Base-by-base conservation (phyloP, 768 basidiomycete species). In the Macrolepiota dolichaula region DNA sequence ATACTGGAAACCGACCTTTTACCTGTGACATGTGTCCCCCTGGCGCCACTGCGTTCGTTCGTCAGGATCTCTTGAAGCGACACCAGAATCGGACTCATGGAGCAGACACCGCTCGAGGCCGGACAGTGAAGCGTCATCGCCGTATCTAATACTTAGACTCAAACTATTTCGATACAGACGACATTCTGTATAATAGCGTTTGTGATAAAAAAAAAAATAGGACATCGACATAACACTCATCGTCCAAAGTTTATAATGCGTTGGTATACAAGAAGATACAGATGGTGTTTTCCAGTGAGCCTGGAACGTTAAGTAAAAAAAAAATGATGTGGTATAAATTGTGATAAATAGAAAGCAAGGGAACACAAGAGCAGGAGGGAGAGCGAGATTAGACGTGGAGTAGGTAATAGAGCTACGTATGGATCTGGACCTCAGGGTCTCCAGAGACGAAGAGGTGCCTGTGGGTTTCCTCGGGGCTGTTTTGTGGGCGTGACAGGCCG, bases 401-500 rank as follows among this genome's bases (percentile, higher is more conserved):
- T 24, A 49, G 22, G 47, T 49, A 49, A 22, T 12, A 19, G 22
- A 12, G 22, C 24, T 49, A 49, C 22, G 42, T 7, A n/a, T 44
- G 19, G 42, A 54, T 55, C 24, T 55, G 37, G n/a, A 13, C 38
- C 55, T 78, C 72, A 90, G 47, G 89, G 89, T 64, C 88, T 78
- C 89, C 89, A 91, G 46, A 83, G 74, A 57, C 86, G 83, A 59
- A 78, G 70, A 51, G 85, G 79, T 49, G 81, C 79, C 63, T 73
- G 74, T 60, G 78, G 12, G 32, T 50, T 72, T 13, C 27, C 27
- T 53, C 59, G 57, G 76, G 59, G 35, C 51, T 81, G 69, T 73
- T 85, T 89, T 38, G 87, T 84, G n/a, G 90, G 89, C 19, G 87
- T 89, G 32, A 77, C 77, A 17, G 88, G 82, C 57, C 86, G 82